phyloP scores from a whole-genome alignment of 345 rosid genomes.

The Populus ilicifolia region DNA sequence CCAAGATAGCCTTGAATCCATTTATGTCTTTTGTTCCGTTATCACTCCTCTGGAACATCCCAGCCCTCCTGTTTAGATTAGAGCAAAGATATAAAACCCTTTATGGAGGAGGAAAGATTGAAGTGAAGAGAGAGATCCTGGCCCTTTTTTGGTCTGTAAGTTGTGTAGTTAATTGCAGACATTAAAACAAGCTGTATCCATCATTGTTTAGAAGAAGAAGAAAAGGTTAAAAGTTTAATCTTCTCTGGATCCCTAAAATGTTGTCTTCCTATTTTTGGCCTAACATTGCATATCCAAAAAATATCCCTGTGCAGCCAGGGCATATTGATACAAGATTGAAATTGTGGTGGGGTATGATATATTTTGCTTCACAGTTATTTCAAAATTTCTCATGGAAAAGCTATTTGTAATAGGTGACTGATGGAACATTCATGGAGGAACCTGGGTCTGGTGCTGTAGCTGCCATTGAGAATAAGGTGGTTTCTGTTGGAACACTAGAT shows the following conservation, averaged over 20 bases:
- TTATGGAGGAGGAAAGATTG: too few relatives aligned
- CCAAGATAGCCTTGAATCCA: too few relatives aligned
- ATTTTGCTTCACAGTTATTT: not conserved
- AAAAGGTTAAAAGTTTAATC: not conserved
- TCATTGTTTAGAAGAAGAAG: not conserved
- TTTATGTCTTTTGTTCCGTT: too few relatives aligned
- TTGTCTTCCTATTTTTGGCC: not conserved
- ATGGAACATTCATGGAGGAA: conserved; percentile 85
- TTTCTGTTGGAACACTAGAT: conserved; percentile 82
- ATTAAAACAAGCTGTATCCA: not conserved
- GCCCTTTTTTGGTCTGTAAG: too few relatives aligned
- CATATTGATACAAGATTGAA: not conserved
- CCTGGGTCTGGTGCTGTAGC: conserved; percentile 95
- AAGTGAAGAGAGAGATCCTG: too few relatives aligned
- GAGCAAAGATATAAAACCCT: too few relatives aligned
- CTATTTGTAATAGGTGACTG: conserved; percentile 47
- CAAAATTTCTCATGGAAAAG: not conserved
- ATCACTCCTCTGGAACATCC: too few relatives aligned
- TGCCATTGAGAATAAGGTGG: conserved; percentile 54
- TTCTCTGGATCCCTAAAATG: not conserved
- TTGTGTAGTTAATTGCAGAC: not conserved
- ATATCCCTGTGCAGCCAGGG: not conserved
- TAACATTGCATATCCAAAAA: not conserved
- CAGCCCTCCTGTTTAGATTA: too few relatives aligned
- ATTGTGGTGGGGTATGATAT: not conserved